Base-by-base conservation (phyloP, 1,284 basidiomycete genomes). In the Neolentinus lepideus region DNA sequence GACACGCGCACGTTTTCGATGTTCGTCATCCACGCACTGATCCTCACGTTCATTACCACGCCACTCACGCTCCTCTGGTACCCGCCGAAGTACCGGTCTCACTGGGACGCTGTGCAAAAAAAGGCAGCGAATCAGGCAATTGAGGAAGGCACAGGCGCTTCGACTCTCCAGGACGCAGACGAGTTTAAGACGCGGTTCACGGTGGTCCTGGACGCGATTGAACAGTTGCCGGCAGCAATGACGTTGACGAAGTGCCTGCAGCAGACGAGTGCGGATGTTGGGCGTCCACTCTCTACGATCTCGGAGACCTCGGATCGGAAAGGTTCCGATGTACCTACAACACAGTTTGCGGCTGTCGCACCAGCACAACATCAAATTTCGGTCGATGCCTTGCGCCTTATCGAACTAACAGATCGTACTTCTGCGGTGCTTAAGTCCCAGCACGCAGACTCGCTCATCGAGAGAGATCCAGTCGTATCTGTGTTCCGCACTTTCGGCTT, bases 21-120 rank as follows among this genome's bases (percentile, higher is more conserved):
- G 92, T 94, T 98, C 62, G 92, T 96, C 54, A 74, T 96, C 53
- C 88, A 90, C 65, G 93, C 93, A 1, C 71, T 96, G 51, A 75
- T 94, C 53, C 76, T 94, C 52, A 95, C 92, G 0, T 86, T 92
- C 71, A 78, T 92, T 60, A 31, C 35, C 16, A 43, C 35, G 10
- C 51, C 25, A 22, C 50, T 53, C 45, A 96, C 93, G 3, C 94
- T 92, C 0, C 92, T 92, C 0, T 76, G 92, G 55, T 90, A 88
- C 0, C 72, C 91, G 24, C 68, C 79, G 54, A 83, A 92, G 69
- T 94, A 94, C 69, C 91, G 47, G 24, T 21, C 43, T 54, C 38
- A 58, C 43, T 4, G 6, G 29, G 29, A 12, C 6, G 29, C 12
- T 31, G 29, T 31, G 29, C 29, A 31, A 31, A 12, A 4, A 12